These are phyloP conservation scores for Vishniacozyma victoriae DNA, from an alignment of 768 basidiomycete species.

Conservation along the genomic window DNA sequence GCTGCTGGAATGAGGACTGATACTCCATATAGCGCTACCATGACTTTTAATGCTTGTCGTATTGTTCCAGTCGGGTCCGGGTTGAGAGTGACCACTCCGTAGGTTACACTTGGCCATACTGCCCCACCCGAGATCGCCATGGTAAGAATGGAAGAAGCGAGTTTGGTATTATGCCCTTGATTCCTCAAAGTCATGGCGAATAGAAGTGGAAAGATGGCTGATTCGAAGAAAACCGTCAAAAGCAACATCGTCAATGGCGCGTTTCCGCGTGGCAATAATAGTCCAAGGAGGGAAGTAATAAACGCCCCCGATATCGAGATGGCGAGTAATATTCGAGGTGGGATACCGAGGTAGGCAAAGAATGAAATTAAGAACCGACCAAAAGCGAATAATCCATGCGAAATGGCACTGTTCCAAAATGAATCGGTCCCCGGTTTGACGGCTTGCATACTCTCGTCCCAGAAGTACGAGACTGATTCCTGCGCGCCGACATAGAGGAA, in stretches of 20 bases:
- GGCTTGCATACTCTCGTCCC: constrained; percentile 8
- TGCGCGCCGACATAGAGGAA: constrained; percentile 35
- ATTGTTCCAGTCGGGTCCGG: not conserved
- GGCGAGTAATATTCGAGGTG: constrained; percentile 28
- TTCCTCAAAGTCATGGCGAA: constrained; percentile 39
- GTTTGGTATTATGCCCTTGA: constrained; percentile 37
- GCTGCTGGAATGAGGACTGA: constrained; percentile 4
- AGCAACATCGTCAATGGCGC: constrained; percentile 23
- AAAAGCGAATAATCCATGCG: constrained; percentile 29
- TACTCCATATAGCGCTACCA: constrained; percentile 8
- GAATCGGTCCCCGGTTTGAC: constrained; percentile 19
- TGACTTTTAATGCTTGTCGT: constrained; percentile 2
- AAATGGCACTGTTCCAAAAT: constrained; percentile 20
- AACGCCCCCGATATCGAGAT: constrained; percentile 29
- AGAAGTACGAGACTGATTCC: constrained; percentile 32
- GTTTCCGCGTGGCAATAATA: constrained; percentile 17
- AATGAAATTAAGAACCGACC: constrained; percentile 34
- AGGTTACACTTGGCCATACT: constrained; percentile 26
- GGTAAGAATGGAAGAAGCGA: constrained; percentile 23
- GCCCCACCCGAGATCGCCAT: constrained; percentile 35
- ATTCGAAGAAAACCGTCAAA: constrained; percentile 35
- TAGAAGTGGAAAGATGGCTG: constrained; percentile 39
- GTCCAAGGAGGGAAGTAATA: constrained; percentile 20
- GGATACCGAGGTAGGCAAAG: constrained; percentile 29
- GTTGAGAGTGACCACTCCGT: constrained; percentile 20